Evolutionary conservation across 805 yeast species (phyloP), one percentile per base, ranked within the genome.

Genomic region (Kuraishia floccosa): DNA sequence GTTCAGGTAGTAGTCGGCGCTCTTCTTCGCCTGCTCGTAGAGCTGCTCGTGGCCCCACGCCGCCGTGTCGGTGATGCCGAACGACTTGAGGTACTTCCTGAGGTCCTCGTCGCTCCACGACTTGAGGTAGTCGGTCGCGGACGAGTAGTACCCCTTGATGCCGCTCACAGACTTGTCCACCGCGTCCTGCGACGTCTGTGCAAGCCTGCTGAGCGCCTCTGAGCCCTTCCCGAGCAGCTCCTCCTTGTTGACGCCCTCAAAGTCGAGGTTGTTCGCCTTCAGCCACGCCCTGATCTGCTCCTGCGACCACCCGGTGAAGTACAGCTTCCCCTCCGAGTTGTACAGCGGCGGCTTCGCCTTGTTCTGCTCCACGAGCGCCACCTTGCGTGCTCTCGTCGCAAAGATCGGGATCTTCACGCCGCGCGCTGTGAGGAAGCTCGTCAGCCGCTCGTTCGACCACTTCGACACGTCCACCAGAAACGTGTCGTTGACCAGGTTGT

Each of bases 361-460:
- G 41, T 54, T 47, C 34, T 52, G 41, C 32, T 56, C 51, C 2
- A 59, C 72, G 17, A 65, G 44, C 21, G 55, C 46, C 22, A 60
- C 47, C 36, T 68, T 50, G 22, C 61, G 56, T 17, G 44, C 35
- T 38, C 52, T 58, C 5, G 69, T 60, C 3, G 67, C 49, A 31
- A 63, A 54, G 3, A 45, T 30, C 16, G 68, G 59, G 30, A 56
- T 46, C 10, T 54, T 38, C 19, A 68, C 52, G 20, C 54, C 59
- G 36, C 73, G 58, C 3, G 58, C 46, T 18, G 55, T 52, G 25
- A 68, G 43, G 35, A 63, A 68, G 4, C 54, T 46, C 38, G 49
- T 60, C 35, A 68, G 50, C 33, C 62, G 57, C 13, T 56, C 61
- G 39, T 61, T 61, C 14, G 68, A 51, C 75, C 74, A 68, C 8